These are phyloP conservation scores for Inga leiocalycina DNA, from an alignment of 306 rosid species.

Conservation along the genomic window DNA sequence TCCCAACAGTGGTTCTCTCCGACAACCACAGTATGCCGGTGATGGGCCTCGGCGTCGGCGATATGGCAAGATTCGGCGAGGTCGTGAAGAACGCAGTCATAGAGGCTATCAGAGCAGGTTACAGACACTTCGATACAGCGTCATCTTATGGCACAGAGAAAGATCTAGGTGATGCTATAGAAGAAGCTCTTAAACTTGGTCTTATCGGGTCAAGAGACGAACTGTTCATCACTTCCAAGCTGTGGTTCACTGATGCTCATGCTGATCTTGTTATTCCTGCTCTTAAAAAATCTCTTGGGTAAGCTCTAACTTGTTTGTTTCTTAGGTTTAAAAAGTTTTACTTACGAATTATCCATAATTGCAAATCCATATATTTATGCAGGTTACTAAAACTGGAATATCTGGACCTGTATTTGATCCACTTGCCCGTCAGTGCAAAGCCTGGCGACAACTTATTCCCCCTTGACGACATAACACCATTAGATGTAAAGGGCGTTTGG, in stretches of 20 bases:
- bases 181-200: constrained; percentile 8
- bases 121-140: constrained; percentile 23
- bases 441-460: constrained; percentile 11
- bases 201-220: background rate
- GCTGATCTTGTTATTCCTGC: background rate
- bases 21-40: too few species aligned
- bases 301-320: too few species aligned
- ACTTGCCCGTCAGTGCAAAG: constrained; percentile 45
- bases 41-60: too few species aligned
- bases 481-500: constrained; percentile 50
- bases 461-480: constrained; percentile 22
- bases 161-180: constrained; percentile 6
- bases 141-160: background rate
- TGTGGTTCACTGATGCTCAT: constrained; percentile 10
- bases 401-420: constrained; percentile 50
- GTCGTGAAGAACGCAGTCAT: background rate
- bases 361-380: background rate
- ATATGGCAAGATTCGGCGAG: background rate
- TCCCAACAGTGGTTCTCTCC: too few species aligned
- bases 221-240: constrained; percentile 25
- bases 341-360: too few species aligned
- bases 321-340: too few species aligned
- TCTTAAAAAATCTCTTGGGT: background rate
- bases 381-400: constrained; percentile 47
- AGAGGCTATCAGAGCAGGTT: constrained; percentile 12